Evolutionary conservation across 352 stramenopile genomes (phyloP).

Genomic region (Phytopythium chamaehyphon): DNA sequence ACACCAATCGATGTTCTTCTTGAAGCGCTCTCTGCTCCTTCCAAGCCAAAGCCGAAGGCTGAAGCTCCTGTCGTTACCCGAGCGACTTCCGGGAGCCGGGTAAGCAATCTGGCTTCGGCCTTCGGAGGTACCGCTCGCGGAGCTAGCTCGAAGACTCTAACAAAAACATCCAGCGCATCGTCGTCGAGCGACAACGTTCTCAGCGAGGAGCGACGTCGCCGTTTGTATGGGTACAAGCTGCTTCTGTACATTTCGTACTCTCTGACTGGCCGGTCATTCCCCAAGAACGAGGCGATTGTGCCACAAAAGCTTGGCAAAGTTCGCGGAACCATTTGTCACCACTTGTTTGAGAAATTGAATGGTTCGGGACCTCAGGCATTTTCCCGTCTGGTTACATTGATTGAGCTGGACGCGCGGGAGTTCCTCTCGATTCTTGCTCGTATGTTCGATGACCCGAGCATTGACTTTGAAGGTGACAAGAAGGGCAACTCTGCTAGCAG

Average conservation of each 20-base stretch:
- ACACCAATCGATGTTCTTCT: conserved; percentile 90
- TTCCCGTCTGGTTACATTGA: conserved; percentile 77
- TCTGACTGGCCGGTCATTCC: conserved; percentile 89
- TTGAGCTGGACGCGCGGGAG: conserved; percentile 76
- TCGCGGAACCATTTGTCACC: conserved; percentile 70
- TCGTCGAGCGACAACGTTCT: conserved; percentile 36
- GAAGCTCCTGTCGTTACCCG: conserved; percentile 9
- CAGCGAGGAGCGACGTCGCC: conserved; percentile 49
- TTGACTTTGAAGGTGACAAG: conserved; percentile 85
- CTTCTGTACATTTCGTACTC: conserved; percentile 91
- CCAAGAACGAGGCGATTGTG: conserved; percentile 69
- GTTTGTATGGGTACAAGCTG: conserved; percentile 82
- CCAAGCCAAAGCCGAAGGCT: conserved; percentile 23
- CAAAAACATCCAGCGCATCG: conserved; percentile 1
- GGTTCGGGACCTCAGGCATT: conserved; percentile 37
- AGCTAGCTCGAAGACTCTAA: conserved; percentile 16
- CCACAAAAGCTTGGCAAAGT: conserved; percentile 70
- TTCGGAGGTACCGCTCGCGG: conserved; percentile 54
- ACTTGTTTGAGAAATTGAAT: conserved; percentile 79
- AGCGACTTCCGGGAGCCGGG: conserved; percentile 32
- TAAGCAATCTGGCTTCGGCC: conserved; percentile 57
- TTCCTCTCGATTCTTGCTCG: conserved; percentile 78
- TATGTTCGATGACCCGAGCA: conserved; percentile 77
- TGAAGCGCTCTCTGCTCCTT: conserved; percentile 62
- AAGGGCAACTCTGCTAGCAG: conserved; percentile 44